Conservation (phyloP, 164 flowering plant genomes). For the Santalum album region DNA sequence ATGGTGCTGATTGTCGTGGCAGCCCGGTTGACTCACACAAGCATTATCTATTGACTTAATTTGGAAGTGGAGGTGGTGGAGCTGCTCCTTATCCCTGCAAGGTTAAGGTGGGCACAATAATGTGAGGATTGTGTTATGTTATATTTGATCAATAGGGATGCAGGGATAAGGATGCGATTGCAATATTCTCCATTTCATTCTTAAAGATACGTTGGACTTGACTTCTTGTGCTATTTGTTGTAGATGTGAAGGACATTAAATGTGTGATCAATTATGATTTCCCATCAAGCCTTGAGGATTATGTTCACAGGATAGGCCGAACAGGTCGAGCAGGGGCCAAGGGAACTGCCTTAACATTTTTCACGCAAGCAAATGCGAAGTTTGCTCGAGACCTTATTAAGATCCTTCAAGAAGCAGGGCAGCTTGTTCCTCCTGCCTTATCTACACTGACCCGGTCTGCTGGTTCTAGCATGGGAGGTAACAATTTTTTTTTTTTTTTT, state of each 20-base stretch:
- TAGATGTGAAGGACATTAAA: conserved; percentile 99
- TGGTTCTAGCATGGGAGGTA: conserved; percentile 45
- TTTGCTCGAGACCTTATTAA: conserved; percentile 74
- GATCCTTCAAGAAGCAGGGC: conserved; percentile 83
- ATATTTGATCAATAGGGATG: conserved; percentile 34
- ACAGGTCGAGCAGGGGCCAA: conserved; percentile 98
- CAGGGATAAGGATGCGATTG: conserved; percentile 85
- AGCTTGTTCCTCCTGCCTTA: conserved; percentile 56
- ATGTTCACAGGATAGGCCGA: conserved; percentile 96
- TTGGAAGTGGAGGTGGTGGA: conserved; percentile 35
- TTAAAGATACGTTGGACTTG: not conserved
- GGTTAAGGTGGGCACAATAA: conserved; percentile 88
- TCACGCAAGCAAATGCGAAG: conserved; percentile 76
- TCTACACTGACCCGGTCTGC: conserved; percentile 49
- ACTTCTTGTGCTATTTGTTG: conserved; percentile 20
- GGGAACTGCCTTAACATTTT: conserved; percentile 79
- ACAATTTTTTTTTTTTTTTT: not conserved
- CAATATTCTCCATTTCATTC: conserved; percentile 10
- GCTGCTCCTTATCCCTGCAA: conserved; percentile 94
- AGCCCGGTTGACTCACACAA: conserved; percentile 83
- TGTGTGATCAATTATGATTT: conserved; percentile 96
- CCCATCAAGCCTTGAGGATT: conserved; percentile 89
- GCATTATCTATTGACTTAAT: conserved; percentile 26
- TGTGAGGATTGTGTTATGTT: conserved; percentile 55
- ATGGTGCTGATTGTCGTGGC: conserved; percentile 78